Evolutionary conservation across 1,139 yeast species (phyloP).

Genomic region (Zygoascus sp.): DNA sequence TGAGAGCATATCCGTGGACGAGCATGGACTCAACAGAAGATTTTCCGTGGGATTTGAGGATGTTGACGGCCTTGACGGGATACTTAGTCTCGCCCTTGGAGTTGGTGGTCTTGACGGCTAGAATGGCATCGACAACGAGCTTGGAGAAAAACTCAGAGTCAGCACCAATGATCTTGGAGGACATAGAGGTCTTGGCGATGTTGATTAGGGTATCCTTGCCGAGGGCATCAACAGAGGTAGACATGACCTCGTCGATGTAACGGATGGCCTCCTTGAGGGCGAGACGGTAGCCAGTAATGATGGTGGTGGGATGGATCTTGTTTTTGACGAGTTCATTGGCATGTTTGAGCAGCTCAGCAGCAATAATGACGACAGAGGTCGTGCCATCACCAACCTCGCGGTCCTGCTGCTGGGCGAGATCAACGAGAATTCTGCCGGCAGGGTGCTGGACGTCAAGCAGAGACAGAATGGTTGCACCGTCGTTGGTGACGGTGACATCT

Average conservation of each 20-base stretch:
- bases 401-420: slow-evolving; percentile 97
- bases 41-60: slow-evolving; percentile 94
- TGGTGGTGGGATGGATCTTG: slow-evolving; percentile 95
- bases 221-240: slow-evolving; percentile 71
- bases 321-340: slow-evolving; percentile 93
- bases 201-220: slow-evolving; percentile 75
- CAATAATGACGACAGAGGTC: slow-evolving; percentile 90
- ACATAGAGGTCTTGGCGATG: slow-evolving; percentile 96
- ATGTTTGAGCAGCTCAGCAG: slow-evolving; percentile 84
- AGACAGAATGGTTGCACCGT: slow-evolving; percentile 93
- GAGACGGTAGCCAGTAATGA: slow-evolving; percentile 91
- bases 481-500: slow-evolving; percentile 97
- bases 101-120: slow-evolving; percentile 90
- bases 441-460: slow-evolving; percentile 97
- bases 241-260: slow-evolving; percentile 79
- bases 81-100: slow-evolving; percentile 84
- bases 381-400: slow-evolving; percentile 97
- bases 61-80: slow-evolving; percentile 96
- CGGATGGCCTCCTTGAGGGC: slow-evolving; percentile 91
- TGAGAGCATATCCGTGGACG: slow-evolving; percentile 91
- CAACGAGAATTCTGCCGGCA: slow-evolving; percentile 95
- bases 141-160: slow-evolving; percentile 87
- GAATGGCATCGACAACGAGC: slow-evolving; percentile 92
- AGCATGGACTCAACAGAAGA: slow-evolving; percentile 81
- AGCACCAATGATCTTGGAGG: slow-evolving; percentile 93